Evolutionary conservation across 2,329 filamentous ascomycete species (phyloP).

Genomic region (Curvularia sp.): DNA sequence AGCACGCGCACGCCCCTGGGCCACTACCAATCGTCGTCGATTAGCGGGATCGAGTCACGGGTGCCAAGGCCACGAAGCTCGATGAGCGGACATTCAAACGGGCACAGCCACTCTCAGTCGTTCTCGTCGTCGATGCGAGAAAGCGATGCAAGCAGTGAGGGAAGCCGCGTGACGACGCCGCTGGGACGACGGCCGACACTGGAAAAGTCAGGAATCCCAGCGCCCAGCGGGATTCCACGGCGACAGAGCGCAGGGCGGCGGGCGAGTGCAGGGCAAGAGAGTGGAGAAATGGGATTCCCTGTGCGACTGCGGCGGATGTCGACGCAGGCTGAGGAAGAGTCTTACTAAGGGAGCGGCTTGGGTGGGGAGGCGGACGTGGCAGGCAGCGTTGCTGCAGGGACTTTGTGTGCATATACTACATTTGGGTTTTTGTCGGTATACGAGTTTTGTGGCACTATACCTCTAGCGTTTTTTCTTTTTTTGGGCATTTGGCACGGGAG

Average conservation of each 20-base stretch:
- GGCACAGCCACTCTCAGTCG: conserved; percentile 44
- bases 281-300: conserved; percentile 56
- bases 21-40: conserved; percentile 58
- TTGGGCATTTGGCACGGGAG: conserved; percentile 18
- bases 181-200: conserved; percentile 54
- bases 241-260: conserved; percentile 58
- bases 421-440: conserved; percentile 28
- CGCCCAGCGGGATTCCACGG: conserved; percentile 57
- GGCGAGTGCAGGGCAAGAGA: conserved; percentile 50
- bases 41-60: conserved; percentile 53
- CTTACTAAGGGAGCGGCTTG: conserved; percentile 53
- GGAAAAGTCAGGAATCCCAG: conserved; percentile 58
- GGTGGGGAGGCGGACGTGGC: conserved; percentile 7
- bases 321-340: conserved; percentile 63
- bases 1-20: conserved; percentile 71
- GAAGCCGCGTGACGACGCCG: conserved; percentile 52
- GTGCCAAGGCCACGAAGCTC: conserved; percentile 70
- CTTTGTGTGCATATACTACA: conserved; percentile 26
- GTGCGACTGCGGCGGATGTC: conserved; percentile 58
- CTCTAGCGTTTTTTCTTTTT: conserved; percentile 22
- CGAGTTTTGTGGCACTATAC: conserved; percentile 31
- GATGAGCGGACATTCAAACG: conserved; percentile 64
- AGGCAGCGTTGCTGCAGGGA: conserved; percentile 24
- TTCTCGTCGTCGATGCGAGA: conserved; percentile 52
- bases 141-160: conserved; percentile 54